These are phyloP conservation scores for Pilatotrama ljubarskyi DNA, from an alignment of 768 basidiomycete genomes.

Conservation along the genomic window DNA sequence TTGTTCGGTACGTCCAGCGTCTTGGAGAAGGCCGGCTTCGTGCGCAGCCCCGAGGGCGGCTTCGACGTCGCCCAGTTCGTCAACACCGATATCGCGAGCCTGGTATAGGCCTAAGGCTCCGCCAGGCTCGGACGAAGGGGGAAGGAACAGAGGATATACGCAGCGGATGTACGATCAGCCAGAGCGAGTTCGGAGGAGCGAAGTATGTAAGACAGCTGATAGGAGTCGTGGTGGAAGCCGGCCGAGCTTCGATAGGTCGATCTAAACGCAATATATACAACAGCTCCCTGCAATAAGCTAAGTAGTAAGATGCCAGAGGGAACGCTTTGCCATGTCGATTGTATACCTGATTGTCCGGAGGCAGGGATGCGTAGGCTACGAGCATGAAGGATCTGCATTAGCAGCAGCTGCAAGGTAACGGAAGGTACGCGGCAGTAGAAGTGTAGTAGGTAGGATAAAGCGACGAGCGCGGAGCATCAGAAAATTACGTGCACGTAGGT, in stretches of 20 bases:
- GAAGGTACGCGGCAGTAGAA: background rate
- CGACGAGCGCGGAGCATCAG: background rate
- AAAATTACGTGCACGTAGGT: constrained; percentile 1
- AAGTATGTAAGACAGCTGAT: background rate
- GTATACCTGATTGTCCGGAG: background rate
- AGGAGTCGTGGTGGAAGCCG: no score
- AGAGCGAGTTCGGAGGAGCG: background rate
- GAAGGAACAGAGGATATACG: background rate
- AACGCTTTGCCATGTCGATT: background rate
- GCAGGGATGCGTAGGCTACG: background rate
- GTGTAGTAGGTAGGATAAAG: background rate
- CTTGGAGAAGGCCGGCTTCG: constrained; percentile 75
- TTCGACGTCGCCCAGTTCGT: constrained; percentile 61
- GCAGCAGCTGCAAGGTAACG: background rate
- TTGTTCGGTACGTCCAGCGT: constrained; percentile 42
- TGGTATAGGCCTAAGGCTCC: constrained; percentile 45
- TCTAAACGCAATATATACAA: background rate
- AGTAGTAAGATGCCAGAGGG: background rate
- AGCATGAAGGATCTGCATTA: background rate
- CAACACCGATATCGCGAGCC: constrained; percentile 49
- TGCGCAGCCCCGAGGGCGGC: constrained; percentile 55
- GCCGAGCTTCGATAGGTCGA: no score
- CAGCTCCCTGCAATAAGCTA: background rate
- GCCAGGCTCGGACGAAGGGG: background rate
- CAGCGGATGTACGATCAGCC: background rate